Percentiles rank a stretch among this genome's conserved stretches.
Evolutionary conservation across 2,329 filamentous ascomycete species (phyloP).

Genomic region (Paecilomyces variotii): DNA sequence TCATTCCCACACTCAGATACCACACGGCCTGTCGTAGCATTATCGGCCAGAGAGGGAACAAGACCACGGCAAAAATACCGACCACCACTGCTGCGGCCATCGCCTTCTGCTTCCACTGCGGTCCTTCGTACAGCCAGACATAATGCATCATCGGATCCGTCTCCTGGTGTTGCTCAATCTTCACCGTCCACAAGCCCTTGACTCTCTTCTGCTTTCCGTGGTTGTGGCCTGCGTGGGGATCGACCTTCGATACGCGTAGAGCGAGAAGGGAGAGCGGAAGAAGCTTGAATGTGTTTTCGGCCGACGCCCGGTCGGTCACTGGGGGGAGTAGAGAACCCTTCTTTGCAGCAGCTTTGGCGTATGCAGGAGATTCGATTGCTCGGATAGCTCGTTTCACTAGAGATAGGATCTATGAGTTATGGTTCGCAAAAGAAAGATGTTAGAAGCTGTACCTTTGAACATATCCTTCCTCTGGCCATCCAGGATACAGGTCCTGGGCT

Average conservation of each 20-base stretch:
- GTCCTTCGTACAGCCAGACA: conserved; percentile 90
- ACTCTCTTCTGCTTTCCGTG: conserved; percentile 66
- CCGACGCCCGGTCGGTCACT: conserved; percentile 77
- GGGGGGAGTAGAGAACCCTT: conserved; percentile 86
- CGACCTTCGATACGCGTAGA: conserved; percentile 76
- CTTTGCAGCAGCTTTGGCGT: conserved; percentile 71
- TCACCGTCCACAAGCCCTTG: conserved; percentile 94
- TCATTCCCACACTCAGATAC: conserved; percentile 91
- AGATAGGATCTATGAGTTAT: not conserved
- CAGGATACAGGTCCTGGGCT: conserved; percentile 82
- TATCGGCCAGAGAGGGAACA: conserved; percentile 95
- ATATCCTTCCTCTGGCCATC: conserved; percentile 97
- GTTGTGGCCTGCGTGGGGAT: conserved; percentile 68
- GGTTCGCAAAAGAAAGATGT: not conserved
- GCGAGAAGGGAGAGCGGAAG: conserved; percentile 91
- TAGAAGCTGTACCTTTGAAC: conserved; percentile 68
- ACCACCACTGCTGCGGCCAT: conserved; percentile 78
- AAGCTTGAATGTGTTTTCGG: conserved; percentile 91
- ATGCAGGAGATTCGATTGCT: conserved; percentile 78
- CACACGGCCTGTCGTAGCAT: conserved; percentile 88
- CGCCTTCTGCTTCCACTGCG: conserved; percentile 87
- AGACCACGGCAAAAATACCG: conserved; percentile 77
- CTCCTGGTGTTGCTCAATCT: conserved; percentile 93
- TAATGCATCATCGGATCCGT: conserved; percentile 64
- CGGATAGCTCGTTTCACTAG: conserved; percentile 92